Evolutionary conservation across 805 yeast genomes (phyloP).

Genomic region (Cyberlindnera euphorbiae): DNA sequence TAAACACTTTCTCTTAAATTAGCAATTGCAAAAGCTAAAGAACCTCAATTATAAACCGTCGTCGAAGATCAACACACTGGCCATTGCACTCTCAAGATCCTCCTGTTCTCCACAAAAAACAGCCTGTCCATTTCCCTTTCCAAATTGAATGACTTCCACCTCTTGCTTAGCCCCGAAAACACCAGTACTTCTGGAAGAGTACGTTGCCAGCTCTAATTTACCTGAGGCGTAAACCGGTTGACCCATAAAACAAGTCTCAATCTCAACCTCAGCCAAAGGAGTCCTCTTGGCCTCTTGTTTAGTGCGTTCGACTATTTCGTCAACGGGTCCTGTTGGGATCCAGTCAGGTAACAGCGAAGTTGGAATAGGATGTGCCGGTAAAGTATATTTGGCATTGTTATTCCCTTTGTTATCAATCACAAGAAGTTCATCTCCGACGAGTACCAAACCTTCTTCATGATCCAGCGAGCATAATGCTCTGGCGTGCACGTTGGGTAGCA

Average conservation of each 20-base stretch:
- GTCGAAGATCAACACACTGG: constrained; percentile 14
- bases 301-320: constrained; percentile 19
- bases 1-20: too few species aligned
- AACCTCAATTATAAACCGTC: too few species aligned
- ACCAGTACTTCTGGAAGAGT: not conserved
- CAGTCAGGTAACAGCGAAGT: constrained; percentile 23
- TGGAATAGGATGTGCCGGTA: constrained; percentile 33
- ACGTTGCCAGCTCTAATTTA: constrained; percentile 16
- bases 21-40: too few species aligned
- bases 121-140: constrained; percentile 16
- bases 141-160: constrained; percentile 9
- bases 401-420: constrained; percentile 25
- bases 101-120: constrained; percentile 16
- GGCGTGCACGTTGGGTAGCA: constrained; percentile 23
- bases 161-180: constrained; percentile 10
- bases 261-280: constrained; percentile 48
- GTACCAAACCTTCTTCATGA: constrained; percentile 6
- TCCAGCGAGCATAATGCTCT: constrained; percentile 6
- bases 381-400: constrained; percentile 33
- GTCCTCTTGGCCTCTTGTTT: constrained; percentile 14
- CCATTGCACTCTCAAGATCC: constrained; percentile 19
- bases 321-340: constrained; percentile 14
- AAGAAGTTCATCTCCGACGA: constrained; percentile 14
- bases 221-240: constrained; percentile 15
- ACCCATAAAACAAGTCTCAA: constrained; percentile 42